phyloP scores from a whole-genome alignment of 2,329 filamentous ascomycete genomes.

The Pestalotiopsis sp. region DNA sequence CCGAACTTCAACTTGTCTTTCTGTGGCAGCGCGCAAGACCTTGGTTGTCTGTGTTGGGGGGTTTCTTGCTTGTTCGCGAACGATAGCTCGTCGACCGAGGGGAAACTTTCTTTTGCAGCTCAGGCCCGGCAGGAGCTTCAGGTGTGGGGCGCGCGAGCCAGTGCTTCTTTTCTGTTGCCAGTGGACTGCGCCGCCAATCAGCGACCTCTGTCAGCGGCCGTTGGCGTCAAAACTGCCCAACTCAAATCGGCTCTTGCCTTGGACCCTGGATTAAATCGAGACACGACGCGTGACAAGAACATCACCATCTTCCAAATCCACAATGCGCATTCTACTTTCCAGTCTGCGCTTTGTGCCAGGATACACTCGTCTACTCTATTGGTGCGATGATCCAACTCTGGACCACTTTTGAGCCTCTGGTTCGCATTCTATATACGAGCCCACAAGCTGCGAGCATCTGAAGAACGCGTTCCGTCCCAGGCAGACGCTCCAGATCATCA shows the following conservation, averaged over 20 bases:
- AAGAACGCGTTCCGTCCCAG: not conserved
- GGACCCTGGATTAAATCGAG: not conserved
- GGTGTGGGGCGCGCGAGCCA: not conserved
- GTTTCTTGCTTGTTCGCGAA: not conserved
- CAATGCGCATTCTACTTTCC: not conserved
- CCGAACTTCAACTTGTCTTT: not conserved
- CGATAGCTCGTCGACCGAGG: not conserved
- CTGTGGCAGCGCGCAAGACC: not conserved
- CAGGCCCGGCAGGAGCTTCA: not conserved
- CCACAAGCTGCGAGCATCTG: not conserved
- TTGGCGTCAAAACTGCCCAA: not conserved
- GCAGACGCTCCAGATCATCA: not conserved
- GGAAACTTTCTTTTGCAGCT: constrained; percentile 5
- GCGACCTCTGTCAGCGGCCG: not conserved
- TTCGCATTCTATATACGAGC: too few relatives aligned
- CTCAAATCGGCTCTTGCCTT: not conserved
- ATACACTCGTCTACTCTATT: accelerated
- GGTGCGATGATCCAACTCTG: accelerated
- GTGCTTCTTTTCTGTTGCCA: not conserved
- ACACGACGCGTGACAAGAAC: not conserved
- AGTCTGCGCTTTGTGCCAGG: not conserved
- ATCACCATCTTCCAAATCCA: not conserved
- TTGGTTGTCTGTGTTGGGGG: not conserved
- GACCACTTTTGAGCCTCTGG: too few relatives aligned
- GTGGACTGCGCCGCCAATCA: constrained; percentile 9